phyloP scores from a whole-genome alignment of 495 filamentous ascomycete genomes.

The Cladorrhinum samala region DNA sequence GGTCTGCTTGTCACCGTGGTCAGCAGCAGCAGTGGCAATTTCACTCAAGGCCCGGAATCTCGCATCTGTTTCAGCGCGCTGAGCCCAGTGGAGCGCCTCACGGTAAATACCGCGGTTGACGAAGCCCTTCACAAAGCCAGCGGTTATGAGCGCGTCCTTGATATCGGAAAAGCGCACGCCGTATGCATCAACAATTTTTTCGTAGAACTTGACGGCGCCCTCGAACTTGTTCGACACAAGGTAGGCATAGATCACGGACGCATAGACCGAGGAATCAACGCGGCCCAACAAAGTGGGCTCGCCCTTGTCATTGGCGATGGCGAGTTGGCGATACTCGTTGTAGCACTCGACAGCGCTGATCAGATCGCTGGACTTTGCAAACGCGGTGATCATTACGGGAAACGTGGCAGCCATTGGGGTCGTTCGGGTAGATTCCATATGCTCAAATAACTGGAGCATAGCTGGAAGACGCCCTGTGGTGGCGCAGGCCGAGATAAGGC shows the following conservation, averaged over 20 bases:
- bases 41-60: constrained; percentile 35
- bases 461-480: constrained; percentile 68
- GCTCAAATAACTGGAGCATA: constrained; percentile 82
- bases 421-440: constrained; percentile 75
- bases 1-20: constrained; percentile 63
- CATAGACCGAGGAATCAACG: constrained; percentile 78
- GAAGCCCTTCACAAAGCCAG: constrained; percentile 69
- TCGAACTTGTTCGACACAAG: constrained; percentile 68
- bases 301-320: constrained; percentile 72
- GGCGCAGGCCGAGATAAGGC: constrained; percentile 80
- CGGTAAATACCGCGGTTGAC: constrained; percentile 56
- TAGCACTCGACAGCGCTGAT: constrained; percentile 90
- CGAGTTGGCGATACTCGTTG: constrained; percentile 83
- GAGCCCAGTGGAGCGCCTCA: constrained; percentile 60
- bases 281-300: constrained; percentile 63
- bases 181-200: constrained; percentile 63
- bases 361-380: constrained; percentile 72
- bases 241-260: constrained; percentile 81
- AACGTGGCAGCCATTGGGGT: constrained; percentile 74
- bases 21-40: constrained; percentile 59
- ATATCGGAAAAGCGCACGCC: constrained; percentile 48
- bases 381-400: constrained; percentile 86
- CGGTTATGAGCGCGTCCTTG: constrained; percentile 60
- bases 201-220: constrained; percentile 74
- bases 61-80: constrained; percentile 39